These are phyloP conservation scores for Pezicula carpinea DNA, from an alignment of 2,329 filamentous ascomycete genomes.

Conservation along the genomic window DNA sequence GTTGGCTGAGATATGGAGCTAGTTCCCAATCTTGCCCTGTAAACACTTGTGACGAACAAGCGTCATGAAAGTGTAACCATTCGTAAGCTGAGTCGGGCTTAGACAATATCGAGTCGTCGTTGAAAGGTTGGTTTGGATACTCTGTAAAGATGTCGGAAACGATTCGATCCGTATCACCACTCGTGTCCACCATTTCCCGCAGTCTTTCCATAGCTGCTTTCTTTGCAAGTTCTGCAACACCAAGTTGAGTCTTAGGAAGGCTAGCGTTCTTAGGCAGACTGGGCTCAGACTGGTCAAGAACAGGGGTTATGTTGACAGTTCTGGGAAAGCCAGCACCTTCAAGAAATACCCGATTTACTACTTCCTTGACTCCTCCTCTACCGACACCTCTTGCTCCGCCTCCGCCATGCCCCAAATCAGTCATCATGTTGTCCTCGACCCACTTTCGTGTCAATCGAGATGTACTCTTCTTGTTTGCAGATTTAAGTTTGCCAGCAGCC, in stretches of 20 bases:
- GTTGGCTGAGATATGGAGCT: slow-evolving; percentile 78
- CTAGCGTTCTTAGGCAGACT: slow-evolving; percentile 1
- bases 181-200: slow-evolving; percentile 72
- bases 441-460: slow-evolving; percentile 64
- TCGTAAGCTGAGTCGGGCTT: slow-evolving; percentile 82
- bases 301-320: slow-evolving; percentile 24
- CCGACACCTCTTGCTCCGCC: slow-evolving; percentile 68
- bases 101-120: slow-evolving; percentile 85
- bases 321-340: slow-evolving; percentile 67
- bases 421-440: slow-evolving; percentile 68
- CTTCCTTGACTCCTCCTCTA: slow-evolving; percentile 67
- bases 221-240: slow-evolving; percentile 69
- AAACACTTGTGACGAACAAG: slow-evolving; percentile 72
- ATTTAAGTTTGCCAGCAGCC: slow-evolving; percentile 68
- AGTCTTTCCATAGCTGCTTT: slow-evolving; percentile 68
- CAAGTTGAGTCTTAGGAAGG: slow-evolving; percentile 52
- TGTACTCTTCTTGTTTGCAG: slow-evolving; percentile 35
- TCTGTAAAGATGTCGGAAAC: slow-evolving; percentile 79
- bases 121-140: slow-evolving; percentile 83
- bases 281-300: slow-evolving; percentile 20
- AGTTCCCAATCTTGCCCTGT: slow-evolving; percentile 92
- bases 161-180: slow-evolving; percentile 74
- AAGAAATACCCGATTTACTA: slow-evolving; percentile 73
- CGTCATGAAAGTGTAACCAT: slow-evolving; percentile 93
- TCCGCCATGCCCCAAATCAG: slow-evolving; percentile 64